Percentiles rank a stretch among this genome's conserved stretches.
These are phyloP conservation scores for Peterozyma xylosa DNA, from an alignment of 805 yeast genomes.

Conservation along the genomic window DNA sequence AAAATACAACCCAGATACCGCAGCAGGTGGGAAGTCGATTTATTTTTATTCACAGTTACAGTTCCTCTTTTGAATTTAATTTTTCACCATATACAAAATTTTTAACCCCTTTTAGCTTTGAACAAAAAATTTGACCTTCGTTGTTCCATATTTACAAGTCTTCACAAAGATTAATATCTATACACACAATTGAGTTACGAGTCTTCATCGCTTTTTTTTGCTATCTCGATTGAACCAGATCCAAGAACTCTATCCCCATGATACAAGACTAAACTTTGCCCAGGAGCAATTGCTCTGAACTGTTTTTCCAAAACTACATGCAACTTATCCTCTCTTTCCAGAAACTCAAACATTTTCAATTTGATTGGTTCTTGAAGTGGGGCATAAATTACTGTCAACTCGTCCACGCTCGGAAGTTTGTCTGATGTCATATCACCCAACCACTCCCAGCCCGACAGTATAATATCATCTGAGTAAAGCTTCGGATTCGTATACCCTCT, in stretches of 20 bases:
- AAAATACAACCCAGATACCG: no score
- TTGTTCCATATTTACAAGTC: no score
- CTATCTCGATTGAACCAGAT: slow-evolving; percentile 31
- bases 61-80: no score
- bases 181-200: no score
- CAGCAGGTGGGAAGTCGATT: no score
- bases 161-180: no score
- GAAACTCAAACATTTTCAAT: slow-evolving; percentile 21
- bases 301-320: slow-evolving; percentile 32
- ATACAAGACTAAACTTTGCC: slow-evolving; percentile 79
- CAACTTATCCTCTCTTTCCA: slow-evolving; percentile 9
- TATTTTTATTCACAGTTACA: no score
- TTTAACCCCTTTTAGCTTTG: no score
- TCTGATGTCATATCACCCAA: slow-evolving; percentile 16
- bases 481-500: slow-evolving; percentile 55
- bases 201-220: no score
- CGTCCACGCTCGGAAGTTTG: slow-evolving; percentile 8
- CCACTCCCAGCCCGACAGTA: slow-evolving; percentile 45
- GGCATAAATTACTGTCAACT: slow-evolving; percentile 53
- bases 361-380: slow-evolving; percentile 60
- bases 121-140: no score
- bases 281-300: slow-evolving; percentile 79
- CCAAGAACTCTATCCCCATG: slow-evolving; percentile 63
- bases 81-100: no score
- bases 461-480: slow-evolving; percentile 38